Base-by-base conservation (phyloP, 768 basidiomycete genomes). In the Cystofilobasidium ferigula region DNA sequence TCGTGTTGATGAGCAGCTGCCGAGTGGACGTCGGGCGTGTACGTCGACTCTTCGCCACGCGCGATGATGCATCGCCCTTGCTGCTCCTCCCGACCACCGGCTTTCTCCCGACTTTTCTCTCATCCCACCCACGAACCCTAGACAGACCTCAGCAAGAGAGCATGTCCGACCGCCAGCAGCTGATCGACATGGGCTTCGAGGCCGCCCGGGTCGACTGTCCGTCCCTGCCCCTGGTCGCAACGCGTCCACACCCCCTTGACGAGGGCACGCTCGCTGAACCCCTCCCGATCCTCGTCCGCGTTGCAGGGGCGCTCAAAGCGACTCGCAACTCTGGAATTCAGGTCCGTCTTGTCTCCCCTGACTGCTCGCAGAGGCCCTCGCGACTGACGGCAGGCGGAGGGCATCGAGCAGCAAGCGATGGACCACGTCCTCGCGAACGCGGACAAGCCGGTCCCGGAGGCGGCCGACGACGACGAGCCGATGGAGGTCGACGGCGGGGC, bases 101-200 rank as follows among this genome's bases (percentile, higher is more conserved):
- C n/a, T n/a, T n/a, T n/a, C n/a, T n/a, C n/a, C n/a, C n/a, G n/a
- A n/a, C n/a, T n/a, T n/a, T n/a, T n/a, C n/a, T n/a, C n/a, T n/a
- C n/a, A n/a, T n/a, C n/a, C n/a, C n/a, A n/a, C n/a, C n/a, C n/a
- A n/a, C n/a, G n/a, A n/a, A n/a, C n/a, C n/a, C n/a, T n/a, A n/a
- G n/a, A n/a, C n/a, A n/a, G n/a, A n/a, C n/a, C n/a, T n/a, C n/a
- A n/a, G n/a, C n/a, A n/a, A 43, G 5, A 13, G 14, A 64, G 18
- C 28, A 66, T 66, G 64, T 70, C 71, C 7, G 76, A 77, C 47
- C 71, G 71, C 67, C 69, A 70, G 0, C 73, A 74, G 57, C 79
- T 97, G 38, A 71, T 90, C 14, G 79, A 82, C 26, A 92, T 94
- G 88, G 92, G 92, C 16, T 95, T 95, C 71, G 87, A 92, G 68